Evolutionary conservation across 805 yeast genomes (phyloP).

Genomic region (Ogataea philodendri): DNA sequence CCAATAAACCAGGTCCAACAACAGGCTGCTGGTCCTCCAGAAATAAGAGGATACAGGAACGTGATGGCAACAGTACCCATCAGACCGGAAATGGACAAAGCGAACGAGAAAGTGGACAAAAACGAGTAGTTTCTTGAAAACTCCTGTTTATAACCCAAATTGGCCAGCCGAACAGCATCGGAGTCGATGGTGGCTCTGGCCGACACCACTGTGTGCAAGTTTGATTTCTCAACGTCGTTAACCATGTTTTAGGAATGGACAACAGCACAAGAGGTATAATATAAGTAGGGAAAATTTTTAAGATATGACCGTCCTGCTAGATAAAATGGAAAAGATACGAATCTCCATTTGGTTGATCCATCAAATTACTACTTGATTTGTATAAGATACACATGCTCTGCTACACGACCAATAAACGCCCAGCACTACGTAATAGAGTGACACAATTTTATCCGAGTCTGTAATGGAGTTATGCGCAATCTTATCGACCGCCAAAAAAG

Average conservation of each 20-base stretch:
- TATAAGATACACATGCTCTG: slow-evolving; percentile 12
- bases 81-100: slow-evolving; percentile 62
- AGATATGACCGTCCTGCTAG: too few species aligned
- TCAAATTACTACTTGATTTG: slow-evolving; percentile 7
- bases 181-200: slow-evolving; percentile 27
- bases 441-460: too few species aligned
- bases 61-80: slow-evolving; percentile 63
- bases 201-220: slow-evolving; percentile 18
- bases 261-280: neutral
- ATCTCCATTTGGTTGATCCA: too few species aligned
- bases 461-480: too few species aligned
- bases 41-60: slow-evolving; percentile 42
- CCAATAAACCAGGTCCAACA: slow-evolving; percentile 65
- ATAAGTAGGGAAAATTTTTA: slow-evolving; percentile 11
- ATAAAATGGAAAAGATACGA: too few species aligned
- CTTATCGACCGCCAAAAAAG: slow-evolving; percentile 3
- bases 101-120: slow-evolving; percentile 61
- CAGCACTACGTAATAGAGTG: too few species aligned
- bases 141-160: slow-evolving; percentile 62
- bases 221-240: slow-evolving; percentile 22
- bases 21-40: slow-evolving; percentile 62
- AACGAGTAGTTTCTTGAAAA: slow-evolving; percentile 56
- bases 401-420: slow-evolving; percentile 3
- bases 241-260: slow-evolving; percentile 8
- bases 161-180: slow-evolving; percentile 36